These are phyloP conservation scores for Caryopteris hybrid DNA, from an alignment of 305 asterid genomes.

Conservation along the genomic window DNA sequence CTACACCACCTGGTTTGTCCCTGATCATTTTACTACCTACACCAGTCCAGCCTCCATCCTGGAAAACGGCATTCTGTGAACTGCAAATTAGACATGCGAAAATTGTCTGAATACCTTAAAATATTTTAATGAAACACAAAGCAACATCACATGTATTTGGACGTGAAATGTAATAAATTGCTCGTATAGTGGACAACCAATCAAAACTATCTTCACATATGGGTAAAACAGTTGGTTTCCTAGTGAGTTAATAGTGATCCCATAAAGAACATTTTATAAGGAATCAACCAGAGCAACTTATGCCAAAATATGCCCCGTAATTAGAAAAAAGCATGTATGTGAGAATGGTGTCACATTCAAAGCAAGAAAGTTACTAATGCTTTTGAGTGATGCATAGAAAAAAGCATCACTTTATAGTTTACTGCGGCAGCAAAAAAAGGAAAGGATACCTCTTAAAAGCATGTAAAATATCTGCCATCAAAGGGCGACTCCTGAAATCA, in stretches of 20 bases:
- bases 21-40: constrained; percentile 39
- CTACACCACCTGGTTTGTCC: constrained; percentile 48
- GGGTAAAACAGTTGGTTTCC: background rate
- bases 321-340: background rate
- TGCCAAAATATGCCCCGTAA: background rate
- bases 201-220: background rate
- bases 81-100: constrained; percentile 36
- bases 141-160: no score
- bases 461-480: constrained; percentile 70
- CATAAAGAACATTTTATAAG: background rate
- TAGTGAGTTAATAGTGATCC: background rate
- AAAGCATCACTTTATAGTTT: background rate
- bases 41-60: constrained; percentile 55
- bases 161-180: no score
- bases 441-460: constrained; percentile 73
- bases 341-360: background rate
- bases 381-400: background rate
- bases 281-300: background rate
- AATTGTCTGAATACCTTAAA: background rate
- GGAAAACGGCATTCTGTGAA: constrained; percentile 48
- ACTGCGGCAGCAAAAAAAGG: background rate
- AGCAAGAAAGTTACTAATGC: background rate
- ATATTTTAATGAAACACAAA: no score
- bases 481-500: constrained; percentile 82
- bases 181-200: background rate